phyloP scores from a whole-genome alignment of 148 eudicot species.

The Vaccinium macrocarpon region DNA sequence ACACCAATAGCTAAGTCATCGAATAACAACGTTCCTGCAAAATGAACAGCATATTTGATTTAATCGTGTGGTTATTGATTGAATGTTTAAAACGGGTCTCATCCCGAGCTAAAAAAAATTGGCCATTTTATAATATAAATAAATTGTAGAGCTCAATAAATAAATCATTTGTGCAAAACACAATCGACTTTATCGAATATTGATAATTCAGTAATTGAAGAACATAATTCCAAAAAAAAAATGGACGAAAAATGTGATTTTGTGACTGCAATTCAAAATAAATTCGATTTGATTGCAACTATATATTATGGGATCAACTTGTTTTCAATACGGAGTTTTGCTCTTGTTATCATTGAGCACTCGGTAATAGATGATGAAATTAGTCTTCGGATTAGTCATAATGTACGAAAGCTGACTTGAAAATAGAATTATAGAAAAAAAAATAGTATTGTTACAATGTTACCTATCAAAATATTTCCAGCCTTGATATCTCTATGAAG shows the following conservation, averaged over 20 bases:
- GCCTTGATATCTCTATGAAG: slow-evolving; percentile 71
- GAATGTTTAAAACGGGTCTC: no score
- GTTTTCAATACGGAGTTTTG: background rate
- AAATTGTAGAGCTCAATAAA: no score
- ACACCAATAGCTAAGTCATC: background rate
- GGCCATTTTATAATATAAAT: no score
- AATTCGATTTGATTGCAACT: background rate
- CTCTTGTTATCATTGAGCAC: no score
- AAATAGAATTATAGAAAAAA: no score
- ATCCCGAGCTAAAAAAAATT: no score
- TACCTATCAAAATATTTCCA: slow-evolving; percentile 46
- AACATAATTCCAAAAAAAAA: background rate
- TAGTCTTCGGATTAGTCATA: no score
- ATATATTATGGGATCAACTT: background rate
- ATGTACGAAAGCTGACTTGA: no score
- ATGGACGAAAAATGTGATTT: background rate
- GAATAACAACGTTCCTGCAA: background rate
- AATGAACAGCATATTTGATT: no score
- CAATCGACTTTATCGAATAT: background rate
- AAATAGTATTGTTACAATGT: background rate
- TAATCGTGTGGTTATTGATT: no score
- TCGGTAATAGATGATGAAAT: no score
- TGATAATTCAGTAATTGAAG: background rate
- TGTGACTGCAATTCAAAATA: background rate
- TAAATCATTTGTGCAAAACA: no score